Percentiles rank a stretch among this genome's conserved stretches.
These are phyloP conservation scores for Pholiota adiposa DNA, from an alignment of 1,284 basidiomycete species.

Conservation along the genomic window DNA sequence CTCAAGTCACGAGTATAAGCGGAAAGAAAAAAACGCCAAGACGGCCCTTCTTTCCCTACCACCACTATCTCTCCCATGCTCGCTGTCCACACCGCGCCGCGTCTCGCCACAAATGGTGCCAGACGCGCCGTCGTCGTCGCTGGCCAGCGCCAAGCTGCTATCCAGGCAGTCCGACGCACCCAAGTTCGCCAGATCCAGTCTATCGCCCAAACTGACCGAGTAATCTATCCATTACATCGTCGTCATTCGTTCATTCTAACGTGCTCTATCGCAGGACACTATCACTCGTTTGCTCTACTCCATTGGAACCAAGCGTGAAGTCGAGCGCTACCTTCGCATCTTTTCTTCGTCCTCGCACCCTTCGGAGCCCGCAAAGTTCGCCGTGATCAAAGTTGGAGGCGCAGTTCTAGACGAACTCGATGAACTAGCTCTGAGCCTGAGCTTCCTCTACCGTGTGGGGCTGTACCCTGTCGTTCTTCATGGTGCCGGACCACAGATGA, in stretches of 20 bases:
- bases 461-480: slow-evolving; percentile 95
- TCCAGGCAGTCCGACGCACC: slow-evolving; percentile 43
- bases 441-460: slow-evolving; percentile 92
- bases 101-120: slow-evolving; percentile 26
- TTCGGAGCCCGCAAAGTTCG: slow-evolving; percentile 86
- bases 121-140: slow-evolving; percentile 44
- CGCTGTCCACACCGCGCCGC: slow-evolving; percentile 30
- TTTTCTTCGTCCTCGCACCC: slow-evolving; percentile 89
- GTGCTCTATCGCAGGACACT: slow-evolving; percentile 66
- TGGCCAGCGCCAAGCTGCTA: slow-evolving; percentile 50
- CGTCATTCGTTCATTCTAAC: slow-evolving; percentile 1
- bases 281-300: slow-evolving; percentile 94
- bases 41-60: slow-evolving; percentile 15
- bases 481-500: slow-evolving; percentile 94
- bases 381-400: slow-evolving; percentile 94
- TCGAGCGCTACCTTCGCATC: slow-evolving; percentile 94
- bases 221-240: slow-evolving; percentile 27
- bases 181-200: slow-evolving; percentile 49
- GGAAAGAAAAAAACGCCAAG: slow-evolving; percentile 15
- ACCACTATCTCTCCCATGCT: slow-evolving; percentile 29
- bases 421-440: slow-evolving; percentile 89
- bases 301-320: slow-evolving; percentile 93
- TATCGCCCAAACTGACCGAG: slow-evolving; percentile 63
- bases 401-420: slow-evolving; percentile 91
- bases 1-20: slow-evolving; percentile 18